Evolutionary conservation across 2,329 filamentous ascomycete species (phyloP), one percentile per base, ranked within the genome.

Genomic region (Botrytis medusae): DNA sequence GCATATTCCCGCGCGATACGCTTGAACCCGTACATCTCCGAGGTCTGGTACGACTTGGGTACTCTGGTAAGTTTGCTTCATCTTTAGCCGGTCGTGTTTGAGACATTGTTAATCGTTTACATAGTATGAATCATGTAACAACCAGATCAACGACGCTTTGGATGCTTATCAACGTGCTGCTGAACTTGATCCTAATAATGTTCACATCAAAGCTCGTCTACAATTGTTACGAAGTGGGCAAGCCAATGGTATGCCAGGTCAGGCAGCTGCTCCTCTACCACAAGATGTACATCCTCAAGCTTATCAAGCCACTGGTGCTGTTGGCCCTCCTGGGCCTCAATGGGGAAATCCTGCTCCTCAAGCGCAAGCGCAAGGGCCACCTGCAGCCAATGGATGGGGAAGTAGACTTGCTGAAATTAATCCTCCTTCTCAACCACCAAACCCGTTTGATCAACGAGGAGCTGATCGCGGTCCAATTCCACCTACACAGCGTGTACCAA

Each of bases 41-140:
- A 99, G 83, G 96, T 99, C 69, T 99, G 96, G 96, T 99, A 98
- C 83, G 96, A 99, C 83, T 86, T 99, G 57, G 96, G 96, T 75
- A 99, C 96, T 79, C 81, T 99, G 86, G 93, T 97, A 88, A 86
- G 92, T 88, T 79, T 79, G 76, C 75, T 79, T 73, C 74, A 75
- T 72, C 51, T 75, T 72, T 74, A 74, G 63, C 61, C 71, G 51
- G 70, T 64, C 74, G 69, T 70, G 72, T 75, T 79, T 77, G 74
- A 76, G 71, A 77, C 73, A 72, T 64, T 12, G 20, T 75, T 79
- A 74, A 79, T 57, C 34, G 74, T 75, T 74, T 69, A 63, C 62
- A 60, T 67, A 97, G 92, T 99, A 99, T 81, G 96, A 99, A 83
- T 97, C 94, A 40, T 99, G 96, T 84, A 98, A 99, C 87, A 98